Percentiles rank a stretch among this genome's conserved stretches.
phyloP scores from a whole-genome alignment of 192 early-diverging fungal species.

The Jimgerdemannia lactiflua region DNA sequence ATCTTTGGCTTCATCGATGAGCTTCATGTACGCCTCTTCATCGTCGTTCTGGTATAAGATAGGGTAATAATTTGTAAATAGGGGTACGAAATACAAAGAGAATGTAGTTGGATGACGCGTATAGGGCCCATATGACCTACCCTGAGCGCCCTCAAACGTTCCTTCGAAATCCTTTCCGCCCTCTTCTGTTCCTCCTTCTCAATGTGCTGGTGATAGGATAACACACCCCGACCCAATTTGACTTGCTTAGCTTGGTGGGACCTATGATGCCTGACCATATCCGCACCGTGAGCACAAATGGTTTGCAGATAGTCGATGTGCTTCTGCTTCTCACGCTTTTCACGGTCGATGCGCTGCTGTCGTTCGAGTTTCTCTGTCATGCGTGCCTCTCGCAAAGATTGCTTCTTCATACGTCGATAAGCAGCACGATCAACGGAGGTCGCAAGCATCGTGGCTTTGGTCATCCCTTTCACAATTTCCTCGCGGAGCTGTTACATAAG shows the following conservation, averaged over 20 bases:
- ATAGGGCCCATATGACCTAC: background rate
- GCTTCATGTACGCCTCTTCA: conserved; percentile 95
- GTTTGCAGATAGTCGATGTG: conserved; percentile 77
- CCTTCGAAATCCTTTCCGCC: conserved; percentile 77
- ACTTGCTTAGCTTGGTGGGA: conserved; percentile 62
- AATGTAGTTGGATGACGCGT: too few relatives aligned
- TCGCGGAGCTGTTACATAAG: conserved; percentile 49
- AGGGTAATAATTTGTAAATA: background rate
- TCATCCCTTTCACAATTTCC: conserved; percentile 71
- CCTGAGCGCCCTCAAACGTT: conserved; percentile 96
- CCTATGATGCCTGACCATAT: conserved; percentile 65
- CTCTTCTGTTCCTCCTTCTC: conserved; percentile 96
- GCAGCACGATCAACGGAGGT: conserved; percentile 76
- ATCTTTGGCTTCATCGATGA: conserved; percentile 95
- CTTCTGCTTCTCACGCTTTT: conserved; percentile 81
- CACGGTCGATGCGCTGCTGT: conserved; percentile 84
- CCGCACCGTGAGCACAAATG: conserved; percentile 73
- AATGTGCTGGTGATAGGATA: conserved; percentile 74
- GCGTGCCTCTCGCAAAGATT: conserved; percentile 78
- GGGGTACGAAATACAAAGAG: background rate
- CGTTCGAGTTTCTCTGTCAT: conserved; percentile 89
- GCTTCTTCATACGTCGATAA: conserved; percentile 80
- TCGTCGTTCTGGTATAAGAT: conserved; percentile 64
- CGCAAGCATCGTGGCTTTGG: conserved; percentile 71
- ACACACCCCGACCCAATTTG: conserved; percentile 75